phyloP scores from a whole-genome alignment of 257 asterid species.

The Lycium ferocissimum region DNA sequence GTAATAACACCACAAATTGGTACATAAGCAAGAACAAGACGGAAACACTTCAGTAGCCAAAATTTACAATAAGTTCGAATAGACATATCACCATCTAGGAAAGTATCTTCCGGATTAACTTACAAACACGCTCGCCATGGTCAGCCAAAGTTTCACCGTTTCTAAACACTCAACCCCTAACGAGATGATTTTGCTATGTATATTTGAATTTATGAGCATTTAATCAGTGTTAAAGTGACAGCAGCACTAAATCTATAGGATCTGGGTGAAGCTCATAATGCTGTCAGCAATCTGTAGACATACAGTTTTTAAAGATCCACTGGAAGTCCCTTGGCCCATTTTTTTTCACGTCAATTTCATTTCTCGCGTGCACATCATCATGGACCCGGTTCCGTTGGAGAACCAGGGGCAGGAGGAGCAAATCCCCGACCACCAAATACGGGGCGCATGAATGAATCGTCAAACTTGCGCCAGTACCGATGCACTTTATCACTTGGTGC shows the following conservation, averaged over 20 bases:
- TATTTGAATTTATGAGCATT: background rate
- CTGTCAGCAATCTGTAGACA: background rate
- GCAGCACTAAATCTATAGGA: background rate
- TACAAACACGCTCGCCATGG: background rate
- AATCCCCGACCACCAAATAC: constrained; percentile 58
- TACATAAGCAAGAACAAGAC: background rate
- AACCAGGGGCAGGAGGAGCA: constrained; percentile 45
- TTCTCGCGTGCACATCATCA: constrained; percentile 12
- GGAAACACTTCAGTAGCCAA: background rate
- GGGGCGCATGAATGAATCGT: constrained; percentile 54
- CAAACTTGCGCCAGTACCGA: constrained; percentile 51
- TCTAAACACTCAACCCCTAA: background rate
- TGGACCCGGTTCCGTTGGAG: constrained; percentile 41
- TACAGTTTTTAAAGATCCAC: background rate
- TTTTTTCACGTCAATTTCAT: background rate
- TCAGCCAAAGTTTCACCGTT: background rate
- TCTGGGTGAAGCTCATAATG: constrained; percentile 18
- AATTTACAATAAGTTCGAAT: background rate
- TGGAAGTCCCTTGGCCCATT: background rate
- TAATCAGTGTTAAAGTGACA: background rate
- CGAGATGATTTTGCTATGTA: background rate
- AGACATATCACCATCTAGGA: background rate
- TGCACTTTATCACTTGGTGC: constrained; percentile 52
- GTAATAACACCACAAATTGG: background rate
- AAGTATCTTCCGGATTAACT: background rate